phyloP scores from a whole-genome alignment of 345 rosid species.

The Ceriops zippeliana region DNA sequence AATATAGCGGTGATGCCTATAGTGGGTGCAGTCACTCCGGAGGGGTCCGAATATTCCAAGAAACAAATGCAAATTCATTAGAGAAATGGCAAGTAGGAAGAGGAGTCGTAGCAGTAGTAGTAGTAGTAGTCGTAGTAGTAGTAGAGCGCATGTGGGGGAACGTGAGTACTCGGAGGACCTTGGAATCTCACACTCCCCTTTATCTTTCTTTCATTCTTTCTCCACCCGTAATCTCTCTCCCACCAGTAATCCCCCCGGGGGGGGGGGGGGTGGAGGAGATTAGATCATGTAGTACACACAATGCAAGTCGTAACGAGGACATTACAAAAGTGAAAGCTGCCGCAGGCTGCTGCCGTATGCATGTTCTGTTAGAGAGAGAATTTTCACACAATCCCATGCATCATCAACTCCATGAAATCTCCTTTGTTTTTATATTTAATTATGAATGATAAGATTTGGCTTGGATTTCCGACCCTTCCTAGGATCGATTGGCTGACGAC shows the following conservation, averaged over 20 bases:
- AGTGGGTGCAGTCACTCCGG: neutral
- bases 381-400: slow-evolving; percentile 28
- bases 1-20: neutral
- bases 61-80: neutral
- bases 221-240: slow-evolving; percentile 1
- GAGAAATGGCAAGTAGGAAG: neutral
- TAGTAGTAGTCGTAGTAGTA: neutral
- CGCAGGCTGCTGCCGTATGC: neutral
- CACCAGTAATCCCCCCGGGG: neutral
- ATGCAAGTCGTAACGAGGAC: slow-evolving; percentile 13
- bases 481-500: neutral
- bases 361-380: neutral
- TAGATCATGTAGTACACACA: neutral
- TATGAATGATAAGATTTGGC: neutral
- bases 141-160: slow-evolving; percentile 33
- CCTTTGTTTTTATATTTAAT: neutral
- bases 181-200: slow-evolving; percentile 32
- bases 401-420: neutral
- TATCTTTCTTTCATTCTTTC: slow-evolving; percentile 20
- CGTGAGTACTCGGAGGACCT: slow-evolving; percentile 29
- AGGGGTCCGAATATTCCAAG: neutral
- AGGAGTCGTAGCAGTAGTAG: neutral
- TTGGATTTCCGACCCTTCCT: slow-evolving; percentile 39
- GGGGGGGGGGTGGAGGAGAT: too few species aligned
- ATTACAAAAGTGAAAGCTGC: slow-evolving; percentile 36